These are phyloP conservation scores for Elsinoe fawcettii DNA, from an alignment of 2,329 filamentous ascomycete genomes.

Conservation along the genomic window DNA sequence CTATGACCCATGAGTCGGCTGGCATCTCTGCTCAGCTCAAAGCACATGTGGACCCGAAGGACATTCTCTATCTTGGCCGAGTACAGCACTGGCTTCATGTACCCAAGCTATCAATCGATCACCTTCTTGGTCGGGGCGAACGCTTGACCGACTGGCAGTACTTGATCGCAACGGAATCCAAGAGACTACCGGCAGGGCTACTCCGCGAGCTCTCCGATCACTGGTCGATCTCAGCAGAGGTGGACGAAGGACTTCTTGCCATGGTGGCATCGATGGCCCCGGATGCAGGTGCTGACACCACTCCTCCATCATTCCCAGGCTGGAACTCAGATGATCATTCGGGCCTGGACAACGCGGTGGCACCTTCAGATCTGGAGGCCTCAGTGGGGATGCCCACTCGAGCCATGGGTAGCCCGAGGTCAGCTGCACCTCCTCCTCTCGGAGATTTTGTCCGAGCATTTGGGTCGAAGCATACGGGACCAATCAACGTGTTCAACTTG, in stretches of 20 bases:
- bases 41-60: neutral
- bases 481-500: constrained; percentile 22
- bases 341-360: constrained; percentile 19
- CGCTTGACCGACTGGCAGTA: neutral
- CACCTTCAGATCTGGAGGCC: constrained; percentile 20
- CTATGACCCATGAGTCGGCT: neutral
- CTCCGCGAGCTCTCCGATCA: neutral
- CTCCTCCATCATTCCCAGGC: constrained; percentile 18
- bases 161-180: neutral
- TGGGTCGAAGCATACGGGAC: constrained; percentile 17
- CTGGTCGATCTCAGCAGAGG: constrained; percentile 20
- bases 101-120: constrained; percentile 14
- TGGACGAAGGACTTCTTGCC: constrained; percentile 16
- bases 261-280: neutral
- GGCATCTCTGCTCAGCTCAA: neutral
- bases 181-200: neutral
- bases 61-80: constrained; percentile 20
- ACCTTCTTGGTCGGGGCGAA: neutral
- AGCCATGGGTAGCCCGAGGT: constrained; percentile 8
- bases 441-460: constrained; percentile 20
- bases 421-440: neutral
- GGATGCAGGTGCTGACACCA: neutral
- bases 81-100: constrained; percentile 22
- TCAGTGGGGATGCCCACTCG: constrained; percentile 18
- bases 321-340: constrained; percentile 19